A percentile compares a stretch with the other conserved stretches of the same genome.
phyloP scores from a whole-genome alignment of 1,139 yeast species.

The Hanseniaspora uvarum region DNA sequence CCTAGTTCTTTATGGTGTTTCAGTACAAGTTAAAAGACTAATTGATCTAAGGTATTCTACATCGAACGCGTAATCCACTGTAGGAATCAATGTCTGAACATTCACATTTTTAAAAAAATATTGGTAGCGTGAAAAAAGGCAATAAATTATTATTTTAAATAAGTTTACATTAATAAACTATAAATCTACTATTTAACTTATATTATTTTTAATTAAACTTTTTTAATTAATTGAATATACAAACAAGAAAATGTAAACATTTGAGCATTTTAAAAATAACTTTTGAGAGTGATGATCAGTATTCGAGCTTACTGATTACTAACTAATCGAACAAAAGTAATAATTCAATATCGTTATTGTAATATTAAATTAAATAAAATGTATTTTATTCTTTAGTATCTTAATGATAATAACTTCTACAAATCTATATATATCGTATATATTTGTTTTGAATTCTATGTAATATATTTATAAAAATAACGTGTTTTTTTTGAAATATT shows the following conservation, averaged over 20 bases:
- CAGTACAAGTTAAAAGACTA: too few species aligned
- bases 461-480: slow-evolving; percentile 15
- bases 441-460: slow-evolving; percentile 5
- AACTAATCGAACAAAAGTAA: neutral
- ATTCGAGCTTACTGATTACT: too few species aligned
- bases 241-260: neutral
- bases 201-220: neutral
- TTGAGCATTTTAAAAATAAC: neutral
- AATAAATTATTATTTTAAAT: neutral
- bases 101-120: too few species aligned
- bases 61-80: too few species aligned
- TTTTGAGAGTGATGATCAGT: too few species aligned
- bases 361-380: neutral
- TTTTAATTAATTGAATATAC: neutral
- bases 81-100: too few species aligned
- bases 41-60: too few species aligned
- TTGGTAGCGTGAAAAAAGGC: neutral
- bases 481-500: slow-evolving; percentile 14
- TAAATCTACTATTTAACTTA: too few species aligned
- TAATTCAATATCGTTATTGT: neutral
- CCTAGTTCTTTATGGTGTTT: too few species aligned
- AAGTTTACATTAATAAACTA: neutral
- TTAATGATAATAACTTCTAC: slow-evolving; percentile 12
- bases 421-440: slow-evolving; percentile 12
- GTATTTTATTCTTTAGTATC: neutral